Evolutionary conservation across 2,329 filamentous ascomycete species (phyloP), one percentile per base, ranked within the genome.

Genomic region (Cordyceps sp.): DNA sequence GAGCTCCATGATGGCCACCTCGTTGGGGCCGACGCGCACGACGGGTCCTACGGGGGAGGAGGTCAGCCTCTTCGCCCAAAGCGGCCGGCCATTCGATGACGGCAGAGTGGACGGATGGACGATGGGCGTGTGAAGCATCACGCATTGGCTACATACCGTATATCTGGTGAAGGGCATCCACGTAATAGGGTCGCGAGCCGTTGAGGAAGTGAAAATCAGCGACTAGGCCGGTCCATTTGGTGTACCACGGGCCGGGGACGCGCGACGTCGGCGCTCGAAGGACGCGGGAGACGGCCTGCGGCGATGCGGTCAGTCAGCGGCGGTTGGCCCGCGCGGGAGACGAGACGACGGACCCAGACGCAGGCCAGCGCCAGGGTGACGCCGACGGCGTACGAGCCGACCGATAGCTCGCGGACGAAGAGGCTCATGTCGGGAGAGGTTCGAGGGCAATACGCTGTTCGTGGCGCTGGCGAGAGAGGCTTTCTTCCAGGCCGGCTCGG

Each of bases 191-290:
- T 10, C 33, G 34, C 6, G 33, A 26, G 10, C 40, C 45, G 10
- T 26, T 30, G 12, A 45, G 21, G 32, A 30, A 41, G 27, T 46
- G 37, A 14, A 39, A 40, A 6, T 33, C 35, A 17, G 37, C 31
- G 4, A 37, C 35, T 25, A 37, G 20, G 14, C 33, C 31, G 9
- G 43, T 47, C 29, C 36, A 46, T 29, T 35, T 43, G 1, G 41
- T 31, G 23, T 48, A 42, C 44, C 44, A 47, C 9, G 44, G 45
- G 3, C 45, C 45, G 1, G 45, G 45, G 6, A 46, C 31, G 17
- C 34, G 39, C 19, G 40, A 38, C 4, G 35, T 29, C 12, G 42
- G 36, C 21, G 31, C 23, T 6, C 31, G 22, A 15, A 27, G 15
- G n/a, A 36, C 23, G 12, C 25, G 23, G 20, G 18, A 16, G 3